phyloP scores from a whole-genome alignment of 768 basidiomycete species.

The Russula vinacea region DNA sequence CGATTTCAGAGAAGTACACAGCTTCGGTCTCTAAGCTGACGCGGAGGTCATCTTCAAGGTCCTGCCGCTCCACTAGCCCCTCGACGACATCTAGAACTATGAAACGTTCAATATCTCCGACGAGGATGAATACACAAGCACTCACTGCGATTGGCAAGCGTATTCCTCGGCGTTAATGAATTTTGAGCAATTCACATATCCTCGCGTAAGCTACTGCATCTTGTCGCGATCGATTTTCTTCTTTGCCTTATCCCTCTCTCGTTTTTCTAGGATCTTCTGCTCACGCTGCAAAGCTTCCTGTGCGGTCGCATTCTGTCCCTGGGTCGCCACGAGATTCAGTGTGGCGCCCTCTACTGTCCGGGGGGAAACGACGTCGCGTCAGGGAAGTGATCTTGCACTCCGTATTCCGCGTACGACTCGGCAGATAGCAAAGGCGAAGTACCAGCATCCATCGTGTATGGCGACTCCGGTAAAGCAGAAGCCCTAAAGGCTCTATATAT shows the following conservation, averaged over 20 bases:
- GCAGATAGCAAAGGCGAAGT: too few species aligned
- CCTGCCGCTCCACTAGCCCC: background rate
- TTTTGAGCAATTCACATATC: background rate
- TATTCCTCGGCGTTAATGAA: background rate
- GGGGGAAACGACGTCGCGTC: too few species aligned
- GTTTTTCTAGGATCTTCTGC: background rate
- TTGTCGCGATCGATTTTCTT: background rate
- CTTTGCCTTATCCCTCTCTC: background rate
- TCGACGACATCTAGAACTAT: background rate
- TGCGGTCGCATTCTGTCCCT: background rate
- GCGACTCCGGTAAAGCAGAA: background rate
- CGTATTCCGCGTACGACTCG: too few species aligned
- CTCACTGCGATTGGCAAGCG: conserved; percentile 8
- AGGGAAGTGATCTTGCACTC: background rate
- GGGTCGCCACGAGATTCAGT: too few species aligned
- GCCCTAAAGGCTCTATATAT: background rate
- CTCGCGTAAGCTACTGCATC: background rate
- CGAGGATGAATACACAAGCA: background rate
- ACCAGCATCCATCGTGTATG: background rate
- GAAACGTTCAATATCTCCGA: background rate
- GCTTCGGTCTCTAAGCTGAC: background rate
- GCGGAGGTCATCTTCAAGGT: too few species aligned
- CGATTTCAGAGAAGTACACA: background rate
- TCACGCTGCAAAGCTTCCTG: background rate
- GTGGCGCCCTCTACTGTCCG: background rate